Base-by-base conservation (phyloP, 768 basidiomycete genomes). In the Boletus sp. region DNA sequence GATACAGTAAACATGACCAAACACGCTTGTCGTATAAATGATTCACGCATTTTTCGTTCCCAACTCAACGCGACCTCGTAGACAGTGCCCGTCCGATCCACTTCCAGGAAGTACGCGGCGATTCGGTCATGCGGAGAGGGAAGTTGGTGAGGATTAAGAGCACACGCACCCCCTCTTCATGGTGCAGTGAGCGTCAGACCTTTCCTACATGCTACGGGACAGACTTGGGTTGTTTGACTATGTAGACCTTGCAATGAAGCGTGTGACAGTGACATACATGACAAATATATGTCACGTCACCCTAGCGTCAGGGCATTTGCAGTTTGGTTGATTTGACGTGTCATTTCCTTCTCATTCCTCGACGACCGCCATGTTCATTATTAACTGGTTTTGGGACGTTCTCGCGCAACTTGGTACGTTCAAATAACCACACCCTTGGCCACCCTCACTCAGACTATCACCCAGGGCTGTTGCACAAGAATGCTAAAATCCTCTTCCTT, bases 401-500 rank as follows among this genome's bases (percentile, higher is more conserved):
- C 89, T 98, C 64, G 83, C 93, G 45, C 86, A 90, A 69, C 88
- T 98, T 41, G 96, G 96, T 98, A 70, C 54, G 83, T 34, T 51
- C 27, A 11, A 27, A 21, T 41, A 7, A 19, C 30, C 17, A 11
- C 21, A 13, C 35, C n/a, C 37, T 11, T 41, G 32, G 27, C 17
- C 29, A 19, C 19, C 49, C 1, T 27, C 47, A 23, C 50, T 59
- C 19, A 57, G 35, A 49, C 49, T 5, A 40, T 37, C n/a, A 17
- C 34, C 39, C 59, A 95, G 93, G 93, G 61, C 80, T 96, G 64
- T 66, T 88, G 76, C 90, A 94, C 80, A 97, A 99, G 88, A 98
- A 97, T 70, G 97, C 97, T 61, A 99, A 98, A 83, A 97, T 99
- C 70, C 83, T 99, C 59, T 99, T 99, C 85, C 83, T 99, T 49